Evolutionary conservation across 768 basidiomycete species (phyloP).

Genomic region (Pleurotus tuber-regium): DNA sequence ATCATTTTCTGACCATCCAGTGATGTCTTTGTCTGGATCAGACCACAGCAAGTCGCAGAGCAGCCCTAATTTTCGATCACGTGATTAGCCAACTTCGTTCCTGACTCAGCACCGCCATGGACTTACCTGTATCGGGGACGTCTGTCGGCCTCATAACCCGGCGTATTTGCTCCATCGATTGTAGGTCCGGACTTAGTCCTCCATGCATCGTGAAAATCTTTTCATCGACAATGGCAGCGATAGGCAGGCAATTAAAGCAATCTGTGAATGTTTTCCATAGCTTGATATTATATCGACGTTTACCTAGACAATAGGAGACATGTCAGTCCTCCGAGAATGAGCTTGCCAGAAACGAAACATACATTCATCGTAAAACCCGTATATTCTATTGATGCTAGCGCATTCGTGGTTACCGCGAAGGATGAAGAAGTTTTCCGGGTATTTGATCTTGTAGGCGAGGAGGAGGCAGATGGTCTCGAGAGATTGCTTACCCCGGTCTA

Average conservation of each 20-base stretch:
- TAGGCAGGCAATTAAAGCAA: constrained; percentile 99
- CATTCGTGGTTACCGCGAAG: constrained; percentile 99
- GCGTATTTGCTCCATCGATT: constrained; percentile 99
- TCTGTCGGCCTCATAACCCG: constrained; percentile 99
- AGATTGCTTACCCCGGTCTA: constrained; percentile 98
- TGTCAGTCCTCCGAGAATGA: too few relatives aligned
- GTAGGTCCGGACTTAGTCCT: constrained; percentile 93
- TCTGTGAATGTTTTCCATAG: constrained; percentile 99
- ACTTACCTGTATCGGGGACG: constrained; percentile 93
- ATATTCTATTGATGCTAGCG: constrained; percentile 99
- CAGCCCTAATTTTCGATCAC: constrained; percentile 52
- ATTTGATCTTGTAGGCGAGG: constrained; percentile 99
- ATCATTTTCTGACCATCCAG: constrained; percentile 99
- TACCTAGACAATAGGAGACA: constrained; percentile 57
- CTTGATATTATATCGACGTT: constrained; percentile 99
- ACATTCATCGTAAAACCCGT: constrained; percentile 99
- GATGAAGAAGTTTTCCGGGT: constrained; percentile 99
- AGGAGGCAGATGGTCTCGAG: constrained; percentile 99
- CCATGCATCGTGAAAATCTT: constrained; percentile 99
- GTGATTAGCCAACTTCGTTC: neutral
- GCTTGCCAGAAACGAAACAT: constrained; percentile 25
- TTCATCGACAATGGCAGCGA: constrained; percentile 99
- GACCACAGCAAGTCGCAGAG: constrained; percentile 98
- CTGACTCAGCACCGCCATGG: neutral
- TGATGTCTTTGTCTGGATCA: constrained; percentile 99